Evolutionary conservation across 2,329 filamentous ascomycete genomes (phyloP).

Genomic region (Phialophora expanda): DNA sequence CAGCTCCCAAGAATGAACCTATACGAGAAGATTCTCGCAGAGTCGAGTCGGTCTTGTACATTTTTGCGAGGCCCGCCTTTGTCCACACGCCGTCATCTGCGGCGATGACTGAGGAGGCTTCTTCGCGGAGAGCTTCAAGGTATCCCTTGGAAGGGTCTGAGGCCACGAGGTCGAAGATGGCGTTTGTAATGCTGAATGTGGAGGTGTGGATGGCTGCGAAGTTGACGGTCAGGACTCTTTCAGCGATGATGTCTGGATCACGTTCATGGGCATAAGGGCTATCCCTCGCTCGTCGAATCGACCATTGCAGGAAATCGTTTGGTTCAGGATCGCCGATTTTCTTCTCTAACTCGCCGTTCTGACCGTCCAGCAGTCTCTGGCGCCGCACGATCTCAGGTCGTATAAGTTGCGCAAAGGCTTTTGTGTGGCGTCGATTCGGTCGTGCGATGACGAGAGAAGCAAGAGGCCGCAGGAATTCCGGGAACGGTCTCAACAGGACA

Average conservation of each 20-base stretch:
- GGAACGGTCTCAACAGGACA: slow-evolving; percentile 55
- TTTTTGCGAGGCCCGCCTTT: slow-evolving; percentile 46
- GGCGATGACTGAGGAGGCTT: slow-evolving; percentile 43
- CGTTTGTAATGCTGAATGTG: slow-evolving; percentile 42
- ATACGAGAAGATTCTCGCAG: slow-evolving; percentile 53
- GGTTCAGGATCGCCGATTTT: slow-evolving; percentile 50
- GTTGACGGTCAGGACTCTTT: slow-evolving; percentile 58
- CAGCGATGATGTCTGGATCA: slow-evolving; percentile 55
- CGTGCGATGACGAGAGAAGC: slow-evolving; percentile 55
- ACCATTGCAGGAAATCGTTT: slow-evolving; percentile 65
- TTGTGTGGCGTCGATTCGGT: slow-evolving; percentile 56
- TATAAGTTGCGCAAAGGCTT: slow-evolving; percentile 50
- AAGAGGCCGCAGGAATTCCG: slow-evolving; percentile 57
- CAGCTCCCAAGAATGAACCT: slow-evolving; percentile 48
- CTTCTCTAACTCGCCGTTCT: slow-evolving; percentile 50
- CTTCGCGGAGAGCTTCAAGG: slow-evolving; percentile 44
- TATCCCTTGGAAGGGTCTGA: slow-evolving; percentile 35
- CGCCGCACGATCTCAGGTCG: slow-evolving; percentile 59
- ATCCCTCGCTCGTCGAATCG: slow-evolving; percentile 57
- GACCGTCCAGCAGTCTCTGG: slow-evolving; percentile 53
- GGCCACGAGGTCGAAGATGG: slow-evolving; percentile 42
- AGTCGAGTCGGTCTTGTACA: slow-evolving; percentile 50
- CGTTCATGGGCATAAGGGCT: slow-evolving; percentile 55
- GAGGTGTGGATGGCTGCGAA: slow-evolving; percentile 45
- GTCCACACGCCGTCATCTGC: slow-evolving; percentile 43